phyloP scores from a whole-genome alignment of 2,329 filamentous ascomycete genomes.

The Fusarium armeniacum region DNA sequence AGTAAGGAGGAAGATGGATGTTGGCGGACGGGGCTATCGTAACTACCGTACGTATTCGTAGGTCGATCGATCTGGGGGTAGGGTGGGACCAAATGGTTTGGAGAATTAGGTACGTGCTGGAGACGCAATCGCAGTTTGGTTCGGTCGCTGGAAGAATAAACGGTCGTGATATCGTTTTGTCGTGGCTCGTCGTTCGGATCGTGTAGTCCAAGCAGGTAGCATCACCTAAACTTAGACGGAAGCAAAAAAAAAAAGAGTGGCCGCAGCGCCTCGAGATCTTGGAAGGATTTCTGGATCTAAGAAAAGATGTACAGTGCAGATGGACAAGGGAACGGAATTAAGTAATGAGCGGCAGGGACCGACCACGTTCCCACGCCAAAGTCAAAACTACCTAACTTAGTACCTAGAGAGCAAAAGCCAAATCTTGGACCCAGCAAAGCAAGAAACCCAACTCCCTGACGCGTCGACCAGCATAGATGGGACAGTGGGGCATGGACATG shows the following conservation, averaged over 20 bases:
- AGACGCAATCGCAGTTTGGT: constrained; percentile 19
- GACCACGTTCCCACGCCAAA: constrained; percentile 47
- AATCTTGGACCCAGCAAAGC: constrained; percentile 30
- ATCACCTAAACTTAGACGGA: constrained; percentile 11
- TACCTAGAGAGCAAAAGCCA: constrained; percentile 19
- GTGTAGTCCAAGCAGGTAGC: constrained; percentile 27
- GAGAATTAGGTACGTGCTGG: constrained; percentile 20
- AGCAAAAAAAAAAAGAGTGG: constrained; percentile 11
- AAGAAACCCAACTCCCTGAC: constrained; percentile 44
- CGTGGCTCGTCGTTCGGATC: constrained; percentile 37
- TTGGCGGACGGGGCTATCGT: constrained; percentile 25
- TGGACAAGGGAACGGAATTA: constrained; percentile 38
- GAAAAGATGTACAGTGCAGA: constrained; percentile 24
- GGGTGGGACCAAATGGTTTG: constrained; percentile 20
- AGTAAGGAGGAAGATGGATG: constrained; percentile 16
- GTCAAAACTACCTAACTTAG: background rate
- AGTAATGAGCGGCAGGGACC: constrained; percentile 51
- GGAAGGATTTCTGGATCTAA: constrained; percentile 36
- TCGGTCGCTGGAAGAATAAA: constrained; percentile 13
- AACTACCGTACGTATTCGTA: constrained; percentile 14
- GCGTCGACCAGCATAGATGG: constrained; percentile 41
- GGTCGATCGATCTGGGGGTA: constrained; percentile 33
- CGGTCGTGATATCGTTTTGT: constrained; percentile 40
- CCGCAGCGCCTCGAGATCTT: constrained; percentile 18
- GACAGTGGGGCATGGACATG: constrained; percentile 40